phyloP scores from a whole-genome alignment of 352 stramenopile species.

The Globisporangium barbulae region DNA sequence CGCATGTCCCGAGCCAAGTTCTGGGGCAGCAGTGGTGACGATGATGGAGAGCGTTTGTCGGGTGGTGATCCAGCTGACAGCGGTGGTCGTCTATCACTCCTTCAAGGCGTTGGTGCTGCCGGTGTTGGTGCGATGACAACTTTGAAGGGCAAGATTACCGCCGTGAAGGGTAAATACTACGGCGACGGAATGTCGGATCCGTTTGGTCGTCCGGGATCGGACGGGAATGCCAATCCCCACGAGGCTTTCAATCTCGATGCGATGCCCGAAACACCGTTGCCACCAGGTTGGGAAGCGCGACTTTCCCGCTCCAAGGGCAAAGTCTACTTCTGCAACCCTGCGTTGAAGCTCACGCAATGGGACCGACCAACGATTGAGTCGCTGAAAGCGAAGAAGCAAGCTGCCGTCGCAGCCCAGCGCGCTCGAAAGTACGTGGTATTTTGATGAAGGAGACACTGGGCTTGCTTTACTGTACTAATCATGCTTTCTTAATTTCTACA shows the following conservation, averaged over 20 bases:
- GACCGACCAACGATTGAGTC: constrained; percentile 71
- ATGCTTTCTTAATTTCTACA: constrained; percentile 16
- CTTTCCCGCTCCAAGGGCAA: constrained; percentile 83
- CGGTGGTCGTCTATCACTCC: constrained; percentile 48
- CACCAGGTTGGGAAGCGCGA: constrained; percentile 74
- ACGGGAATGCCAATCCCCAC: constrained; percentile 12
- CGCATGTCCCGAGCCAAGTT: constrained; percentile 59
- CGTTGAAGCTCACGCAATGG: constrained; percentile 75
- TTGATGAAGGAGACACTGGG: not conserved
- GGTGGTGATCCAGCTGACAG: constrained; percentile 43
- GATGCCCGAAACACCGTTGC: constrained; percentile 50
- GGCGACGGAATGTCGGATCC: constrained; percentile 17
- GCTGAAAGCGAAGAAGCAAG: constrained; percentile 58
- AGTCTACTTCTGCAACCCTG: constrained; percentile 83
- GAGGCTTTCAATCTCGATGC: constrained; percentile 73
- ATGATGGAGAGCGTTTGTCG: constrained; percentile 47
- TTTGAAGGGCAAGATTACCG: constrained; percentile 64
- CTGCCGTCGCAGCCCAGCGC: constrained; percentile 36
- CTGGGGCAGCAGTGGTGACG: constrained; percentile 47
- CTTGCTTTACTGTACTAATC: not conserved
- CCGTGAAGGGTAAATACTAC: constrained; percentile 85
- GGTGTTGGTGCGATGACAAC: constrained; percentile 63
- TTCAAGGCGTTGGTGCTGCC: constrained; percentile 60
- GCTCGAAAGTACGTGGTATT: constrained; percentile 26
- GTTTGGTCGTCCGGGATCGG: constrained; percentile 7